A percentile compares a stretch with the other conserved stretches of the same genome.
Conservation (phyloP, 805 yeast species). For the Pichia californica region DNA sequence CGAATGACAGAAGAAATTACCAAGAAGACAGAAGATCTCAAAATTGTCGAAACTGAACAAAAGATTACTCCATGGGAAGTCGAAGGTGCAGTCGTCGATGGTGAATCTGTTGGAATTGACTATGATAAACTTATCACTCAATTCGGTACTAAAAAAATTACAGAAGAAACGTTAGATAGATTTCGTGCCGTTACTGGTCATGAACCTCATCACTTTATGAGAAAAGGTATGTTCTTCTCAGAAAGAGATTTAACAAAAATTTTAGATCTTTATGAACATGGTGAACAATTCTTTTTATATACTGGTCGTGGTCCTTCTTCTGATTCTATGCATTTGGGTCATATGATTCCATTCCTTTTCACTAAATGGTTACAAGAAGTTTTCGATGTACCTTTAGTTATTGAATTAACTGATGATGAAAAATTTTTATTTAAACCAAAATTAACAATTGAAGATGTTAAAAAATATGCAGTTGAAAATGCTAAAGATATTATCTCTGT, state of each 20-base stretch:
- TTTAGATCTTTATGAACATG: conserved; percentile 85
- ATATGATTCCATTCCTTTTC: conserved; percentile 90
- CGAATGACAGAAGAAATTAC: conserved; percentile 13
- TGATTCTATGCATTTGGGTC: conserved; percentile 94
- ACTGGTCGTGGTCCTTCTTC: conserved; percentile 98
- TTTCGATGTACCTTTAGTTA: conserved; percentile 89
- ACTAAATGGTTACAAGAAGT: conserved; percentile 98
- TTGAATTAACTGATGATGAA: conserved; percentile 95
- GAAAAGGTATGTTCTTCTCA: conserved; percentile 87
- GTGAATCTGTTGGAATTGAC: conserved; percentile 84
- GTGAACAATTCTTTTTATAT: conserved; percentile 90
- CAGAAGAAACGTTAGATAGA: conserved; percentile 63
- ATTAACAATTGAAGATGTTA: conserved; percentile 83
- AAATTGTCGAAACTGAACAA: conserved; percentile 36
- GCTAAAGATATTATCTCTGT: conserved; percentile 90
- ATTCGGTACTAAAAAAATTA: conserved; percentile 78
- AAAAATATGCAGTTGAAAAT: conserved; percentile 69
- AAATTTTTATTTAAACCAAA: conserved; percentile 91
- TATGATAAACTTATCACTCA: conserved; percentile 80
- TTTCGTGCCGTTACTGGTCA: conserved; percentile 82
- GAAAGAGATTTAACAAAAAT: conserved; percentile 79
- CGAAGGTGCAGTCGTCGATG: conserved; percentile 96
- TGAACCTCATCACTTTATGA: conserved; percentile 83
- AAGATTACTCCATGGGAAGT: conserved; percentile 97
- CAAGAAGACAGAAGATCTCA: conserved; percentile 18